Percentiles rank a stretch among this genome's conserved stretches.
phyloP scores from a whole-genome alignment of 331 rosid genomes.

The Erythrophleum ivorense region DNA sequence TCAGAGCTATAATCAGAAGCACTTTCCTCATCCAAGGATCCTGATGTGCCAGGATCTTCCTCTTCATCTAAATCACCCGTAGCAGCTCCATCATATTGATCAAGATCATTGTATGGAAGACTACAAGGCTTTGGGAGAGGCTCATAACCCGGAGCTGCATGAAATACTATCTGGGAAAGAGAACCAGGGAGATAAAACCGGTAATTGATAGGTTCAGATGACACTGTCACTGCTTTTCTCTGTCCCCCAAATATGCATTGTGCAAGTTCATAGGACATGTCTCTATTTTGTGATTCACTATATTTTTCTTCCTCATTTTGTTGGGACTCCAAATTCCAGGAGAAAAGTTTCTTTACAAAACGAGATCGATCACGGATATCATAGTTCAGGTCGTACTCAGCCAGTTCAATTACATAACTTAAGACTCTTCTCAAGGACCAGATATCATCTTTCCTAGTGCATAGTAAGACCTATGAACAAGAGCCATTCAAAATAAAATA shows the following conservation, averaged over 20 bases:
- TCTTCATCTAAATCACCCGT: conserved; percentile 49
- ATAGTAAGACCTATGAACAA: conserved; percentile 66
- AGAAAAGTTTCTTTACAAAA: conserved; percentile 64
- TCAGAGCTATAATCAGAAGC: conserved; percentile 74
- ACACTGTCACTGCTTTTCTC: conserved; percentile 45
- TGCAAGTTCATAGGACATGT: conserved; percentile 57
- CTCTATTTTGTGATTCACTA: conserved; percentile 44
- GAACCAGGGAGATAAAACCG: conserved; percentile 97
- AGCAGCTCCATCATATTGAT: conserved; percentile 48
- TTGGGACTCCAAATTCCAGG: conserved; percentile 59
- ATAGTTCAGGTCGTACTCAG: conserved; percentile 75
- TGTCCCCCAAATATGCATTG: conserved; percentile 65
- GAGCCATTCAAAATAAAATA: conserved; percentile 32
- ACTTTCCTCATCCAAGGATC: conserved; percentile 75
- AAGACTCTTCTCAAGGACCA: conserved; percentile 55
- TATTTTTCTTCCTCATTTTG: conserved; percentile 46
- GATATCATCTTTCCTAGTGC: conserved; percentile 59
- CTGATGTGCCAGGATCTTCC: conserved; percentile 63
- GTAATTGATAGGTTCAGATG: conserved; percentile 61
- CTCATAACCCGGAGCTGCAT: conserved; percentile 99
- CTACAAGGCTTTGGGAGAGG: conserved; percentile 97
- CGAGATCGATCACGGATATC: conserved; percentile 90
- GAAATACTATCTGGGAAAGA: conserved; percentile 91
- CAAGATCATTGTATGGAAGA: conserved; percentile 48
- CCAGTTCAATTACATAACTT: conserved; percentile 80